A percentile compares a stretch with the other conserved stretches of the same genome.
These are phyloP conservation scores for Penicillium waksmanii DNA, from an alignment of 495 filamentous ascomycete genomes.

Conservation along the genomic window DNA sequence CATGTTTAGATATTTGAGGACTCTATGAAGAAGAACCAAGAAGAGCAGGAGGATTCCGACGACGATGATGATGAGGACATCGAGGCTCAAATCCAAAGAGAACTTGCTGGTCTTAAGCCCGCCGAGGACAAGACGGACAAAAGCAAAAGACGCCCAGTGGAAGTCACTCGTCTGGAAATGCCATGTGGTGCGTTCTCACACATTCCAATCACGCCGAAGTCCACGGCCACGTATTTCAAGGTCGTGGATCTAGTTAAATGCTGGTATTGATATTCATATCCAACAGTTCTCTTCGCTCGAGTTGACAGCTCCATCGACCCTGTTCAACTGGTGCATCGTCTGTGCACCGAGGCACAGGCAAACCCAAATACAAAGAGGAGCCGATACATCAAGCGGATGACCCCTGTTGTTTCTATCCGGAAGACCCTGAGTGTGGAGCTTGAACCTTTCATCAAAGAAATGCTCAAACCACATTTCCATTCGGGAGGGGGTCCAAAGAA, in stretches of 20 bases:
- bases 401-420: conserved; percentile 72
- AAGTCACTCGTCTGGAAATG: conserved; percentile 69
- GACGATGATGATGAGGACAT: conserved; percentile 67
- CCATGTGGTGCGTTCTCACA: conserved; percentile 68
- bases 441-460: conserved; percentile 68
- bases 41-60: conserved; percentile 42
- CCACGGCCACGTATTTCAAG: neutral
- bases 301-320: conserved; percentile 73
- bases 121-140: conserved; percentile 45
- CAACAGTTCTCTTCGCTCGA: conserved; percentile 47
- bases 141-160: conserved; percentile 55
- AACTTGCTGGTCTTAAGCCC: conserved; percentile 68
- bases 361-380: conserved; percentile 59
- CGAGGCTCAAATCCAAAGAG: conserved; percentile 79
- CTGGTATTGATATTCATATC: conserved; percentile 16
- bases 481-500: conserved; percentile 50
- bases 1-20: conserved; percentile 27
- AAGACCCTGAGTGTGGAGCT: conserved; percentile 81
- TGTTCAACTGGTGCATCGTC: conserved; percentile 71
- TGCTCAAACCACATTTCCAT: conserved; percentile 76
- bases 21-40: conserved; percentile 23
- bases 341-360: conserved; percentile 68
- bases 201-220: neutral
- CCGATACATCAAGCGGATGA: conserved; percentile 82
- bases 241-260: too few species aligned